Evolutionary conservation across 805 yeast genomes (phyloP).

Genomic region (Candida montana): DNA sequence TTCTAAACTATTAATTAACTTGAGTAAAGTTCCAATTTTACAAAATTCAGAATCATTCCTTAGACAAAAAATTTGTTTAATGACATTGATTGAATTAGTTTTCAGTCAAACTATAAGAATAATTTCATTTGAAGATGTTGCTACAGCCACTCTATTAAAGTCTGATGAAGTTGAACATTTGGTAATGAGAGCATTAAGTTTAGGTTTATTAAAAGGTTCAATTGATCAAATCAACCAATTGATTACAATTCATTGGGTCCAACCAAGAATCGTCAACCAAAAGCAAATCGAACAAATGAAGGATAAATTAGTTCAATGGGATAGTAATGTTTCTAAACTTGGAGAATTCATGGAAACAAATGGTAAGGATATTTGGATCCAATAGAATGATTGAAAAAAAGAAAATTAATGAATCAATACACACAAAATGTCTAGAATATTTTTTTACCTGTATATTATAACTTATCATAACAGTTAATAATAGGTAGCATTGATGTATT

Average conservation of each 20-base stretch:
- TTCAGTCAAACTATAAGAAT: conserved; percentile 74
- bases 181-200: conserved; percentile 84
- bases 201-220: conserved; percentile 79
- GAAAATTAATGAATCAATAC: background rate
- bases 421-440: background rate
- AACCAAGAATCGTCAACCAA: conserved; percentile 85
- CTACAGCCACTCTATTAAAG: conserved; percentile 59
- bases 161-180: conserved; percentile 76
- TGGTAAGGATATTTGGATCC: conserved; percentile 64
- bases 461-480: background rate
- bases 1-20: conserved; percentile 41
- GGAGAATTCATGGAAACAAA: conserved; percentile 53
- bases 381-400: conserved; percentile 8
- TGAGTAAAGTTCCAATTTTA: conserved; percentile 49
- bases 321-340: conserved; percentile 60
- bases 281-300: conserved; percentile 77
- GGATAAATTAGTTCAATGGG: conserved; percentile 73
- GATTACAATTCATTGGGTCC: conserved; percentile 87
- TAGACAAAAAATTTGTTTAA: conserved; percentile 85
- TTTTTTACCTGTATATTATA: background rate
- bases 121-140: conserved; percentile 67
- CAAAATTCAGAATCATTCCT: conserved; percentile 57
- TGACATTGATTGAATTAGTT: conserved; percentile 84
- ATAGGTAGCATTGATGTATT: conserved; percentile 21
- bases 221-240: conserved; percentile 82